A percentile compares a stretch with the other conserved stretches of the same genome.
phyloP scores from a whole-genome alignment of 208 protist species.

The Herpetomonas tarakana region DNA sequence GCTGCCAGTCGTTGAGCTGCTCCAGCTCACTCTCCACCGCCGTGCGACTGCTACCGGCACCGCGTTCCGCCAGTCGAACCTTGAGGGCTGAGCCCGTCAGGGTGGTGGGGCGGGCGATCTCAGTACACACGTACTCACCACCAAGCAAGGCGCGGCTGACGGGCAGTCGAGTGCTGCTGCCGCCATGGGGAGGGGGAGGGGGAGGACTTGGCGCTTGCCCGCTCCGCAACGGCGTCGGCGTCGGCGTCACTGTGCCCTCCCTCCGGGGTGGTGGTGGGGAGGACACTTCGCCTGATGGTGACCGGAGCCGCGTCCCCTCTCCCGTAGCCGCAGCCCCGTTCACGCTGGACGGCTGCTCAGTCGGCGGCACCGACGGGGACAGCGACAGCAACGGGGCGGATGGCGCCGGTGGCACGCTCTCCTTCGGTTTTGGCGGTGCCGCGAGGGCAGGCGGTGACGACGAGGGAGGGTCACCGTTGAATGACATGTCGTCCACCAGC shows the following conservation, averaged over 20 bases:
- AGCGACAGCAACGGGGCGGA: not conserved
- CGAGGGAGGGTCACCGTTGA: not conserved
- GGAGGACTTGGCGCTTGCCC: not conserved
- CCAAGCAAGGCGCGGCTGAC: not conserved
- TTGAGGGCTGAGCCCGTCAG: not conserved
- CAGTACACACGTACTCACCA: not conserved
- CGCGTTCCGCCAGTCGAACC: not conserved
- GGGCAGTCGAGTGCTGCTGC: not conserved
- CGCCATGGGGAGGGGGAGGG: not conserved
- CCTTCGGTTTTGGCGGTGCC: not conserved
- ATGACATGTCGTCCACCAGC: constrained; percentile 15
- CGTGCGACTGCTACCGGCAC: no score
- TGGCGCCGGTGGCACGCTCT: not conserved
- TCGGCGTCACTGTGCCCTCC: not conserved
- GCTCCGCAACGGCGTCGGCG: not conserved
- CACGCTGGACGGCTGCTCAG: no score
- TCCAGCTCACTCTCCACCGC: not conserved
- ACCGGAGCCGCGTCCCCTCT: no score
- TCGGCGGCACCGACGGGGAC: not conserved
- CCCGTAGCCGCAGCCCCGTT: no score
- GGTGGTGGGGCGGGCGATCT: not conserved
- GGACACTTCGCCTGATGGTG: no score
- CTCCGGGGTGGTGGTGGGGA: no score
- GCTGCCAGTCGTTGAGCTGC: not conserved
- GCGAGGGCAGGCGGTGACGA: not conserved